phyloP scores from a whole-genome alignment of 148 eudicot species.

The Fallopia convolvulus region DNA sequence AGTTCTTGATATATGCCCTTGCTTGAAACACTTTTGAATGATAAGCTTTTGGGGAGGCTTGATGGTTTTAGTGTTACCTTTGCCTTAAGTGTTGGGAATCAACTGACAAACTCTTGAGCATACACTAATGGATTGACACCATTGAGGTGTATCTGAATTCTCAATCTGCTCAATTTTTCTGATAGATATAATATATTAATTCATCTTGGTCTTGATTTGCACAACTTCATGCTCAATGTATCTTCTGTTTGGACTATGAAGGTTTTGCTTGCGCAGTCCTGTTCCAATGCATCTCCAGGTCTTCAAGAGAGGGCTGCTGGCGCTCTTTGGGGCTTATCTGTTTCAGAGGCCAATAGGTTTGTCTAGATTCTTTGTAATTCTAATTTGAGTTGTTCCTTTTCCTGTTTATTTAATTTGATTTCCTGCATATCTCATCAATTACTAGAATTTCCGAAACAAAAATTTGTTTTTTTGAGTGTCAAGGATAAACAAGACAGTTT shows the following conservation, averaged over 20 bases:
- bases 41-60: background rate
- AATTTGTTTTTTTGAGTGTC: background rate
- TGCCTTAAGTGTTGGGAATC: background rate
- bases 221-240: background rate
- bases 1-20: background rate
- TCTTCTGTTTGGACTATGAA: conserved; percentile 23
- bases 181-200: background rate
- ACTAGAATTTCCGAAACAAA: background rate
- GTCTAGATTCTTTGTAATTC: background rate
- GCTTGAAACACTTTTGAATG: background rate
- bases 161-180: background rate
- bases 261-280: conserved; percentile 92
- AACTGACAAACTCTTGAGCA: background rate
- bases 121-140: background rate
- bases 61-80: background rate
- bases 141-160: background rate
- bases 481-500: background rate
- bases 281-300: conserved; percentile 83
- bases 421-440: background rate
- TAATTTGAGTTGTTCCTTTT: background rate
- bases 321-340: conserved; percentile 96
- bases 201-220: background rate
- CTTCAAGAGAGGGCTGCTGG: conserved; percentile 99
- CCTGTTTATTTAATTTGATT: background rate
- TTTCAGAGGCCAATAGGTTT: conserved; percentile 91